Evolutionary conservation across 2,329 filamentous ascomycete species (phyloP).

Genomic region (Alternaria brassicicola): DNA sequence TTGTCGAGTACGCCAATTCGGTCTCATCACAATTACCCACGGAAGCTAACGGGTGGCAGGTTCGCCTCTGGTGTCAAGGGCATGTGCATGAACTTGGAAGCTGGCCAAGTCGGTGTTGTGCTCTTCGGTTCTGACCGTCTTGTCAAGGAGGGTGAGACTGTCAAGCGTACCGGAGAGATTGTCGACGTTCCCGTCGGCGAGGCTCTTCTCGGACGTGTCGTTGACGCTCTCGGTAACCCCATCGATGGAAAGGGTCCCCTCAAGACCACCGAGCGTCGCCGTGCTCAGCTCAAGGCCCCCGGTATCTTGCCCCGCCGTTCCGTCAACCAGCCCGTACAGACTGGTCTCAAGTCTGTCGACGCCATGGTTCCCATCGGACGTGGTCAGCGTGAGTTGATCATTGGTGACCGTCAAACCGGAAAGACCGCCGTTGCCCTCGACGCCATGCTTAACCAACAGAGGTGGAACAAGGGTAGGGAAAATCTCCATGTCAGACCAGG

Average conservation of each 20-base stretch:
- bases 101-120: constrained; percentile 99
- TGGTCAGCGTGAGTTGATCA: constrained; percentile 99
- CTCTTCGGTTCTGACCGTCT: constrained; percentile 99
- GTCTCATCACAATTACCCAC: constrained; percentile 11
- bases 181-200: constrained; percentile 95
- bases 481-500: no score
- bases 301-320: constrained; percentile 96
- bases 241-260: constrained; percentile 99
- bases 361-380: constrained; percentile 99
- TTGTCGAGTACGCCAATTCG: constrained; percentile 84
- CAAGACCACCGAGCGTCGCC: constrained; percentile 88
- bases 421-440: constrained; percentile 99
- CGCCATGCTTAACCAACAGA: constrained; percentile 99
- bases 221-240: constrained; percentile 98
- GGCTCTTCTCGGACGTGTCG: constrained; percentile 94
- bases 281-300: constrained; percentile 98
- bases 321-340: constrained; percentile 99
- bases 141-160: constrained; percentile 98
- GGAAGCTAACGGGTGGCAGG: constrained; percentile 59
- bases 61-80: constrained; percentile 99
- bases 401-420: constrained; percentile 99
- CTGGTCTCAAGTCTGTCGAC: constrained; percentile 98
- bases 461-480: no score
- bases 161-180: constrained; percentile 99
- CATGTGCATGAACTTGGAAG: constrained; percentile 99